Percentiles rank a stretch among this genome's conserved stretches.
Conservation (phyloP, 352 stramenopile species). For the Sclerospora graminicola region DNA sequence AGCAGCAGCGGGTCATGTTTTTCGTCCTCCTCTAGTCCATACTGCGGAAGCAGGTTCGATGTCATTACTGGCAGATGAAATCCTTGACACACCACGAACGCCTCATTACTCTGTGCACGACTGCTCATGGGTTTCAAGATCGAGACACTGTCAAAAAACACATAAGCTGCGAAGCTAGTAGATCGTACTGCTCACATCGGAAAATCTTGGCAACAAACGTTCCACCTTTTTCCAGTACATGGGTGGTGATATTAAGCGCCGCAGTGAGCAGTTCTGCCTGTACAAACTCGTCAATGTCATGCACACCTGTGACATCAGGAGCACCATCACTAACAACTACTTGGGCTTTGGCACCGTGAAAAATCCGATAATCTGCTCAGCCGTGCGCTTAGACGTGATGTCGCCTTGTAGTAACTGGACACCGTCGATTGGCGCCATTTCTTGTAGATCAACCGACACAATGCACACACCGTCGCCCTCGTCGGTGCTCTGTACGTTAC, state of each 20-base stretch:
- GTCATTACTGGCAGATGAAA: conserved; percentile 89
- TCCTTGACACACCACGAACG: conserved; percentile 94
- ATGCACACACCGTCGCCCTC: conserved; percentile 60
- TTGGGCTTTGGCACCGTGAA: conserved; percentile 90
- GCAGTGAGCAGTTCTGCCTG: conserved; percentile 94
- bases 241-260: conserved; percentile 96
- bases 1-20: conserved; percentile 57
- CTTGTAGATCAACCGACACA: conserved; percentile 97
- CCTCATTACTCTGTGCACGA: conserved; percentile 92
- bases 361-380: conserved; percentile 91
- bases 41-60: conserved; percentile 58
- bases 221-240: conserved; percentile 89
- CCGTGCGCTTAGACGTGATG: conserved; percentile 95
- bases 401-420: conserved; percentile 94
- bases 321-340: conserved; percentile 98
- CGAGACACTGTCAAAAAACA: conserved; percentile 94
- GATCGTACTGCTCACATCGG: conserved; percentile 91
- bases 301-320: conserved; percentile 98
- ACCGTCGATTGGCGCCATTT: conserved; percentile 96
- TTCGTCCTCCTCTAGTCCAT: conserved; percentile 38
- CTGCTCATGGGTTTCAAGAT: conserved; percentile 96
- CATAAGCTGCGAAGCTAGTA: conserved; percentile 93
- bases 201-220: conserved; percentile 99
- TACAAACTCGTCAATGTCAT: conserved; percentile 98
- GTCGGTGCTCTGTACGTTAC: conserved; percentile 16